phyloP scores from a whole-genome alignment of 2,329 filamentous ascomycete species.

The Ophiognomonia clavigignenti-juglandacearum region DNA sequence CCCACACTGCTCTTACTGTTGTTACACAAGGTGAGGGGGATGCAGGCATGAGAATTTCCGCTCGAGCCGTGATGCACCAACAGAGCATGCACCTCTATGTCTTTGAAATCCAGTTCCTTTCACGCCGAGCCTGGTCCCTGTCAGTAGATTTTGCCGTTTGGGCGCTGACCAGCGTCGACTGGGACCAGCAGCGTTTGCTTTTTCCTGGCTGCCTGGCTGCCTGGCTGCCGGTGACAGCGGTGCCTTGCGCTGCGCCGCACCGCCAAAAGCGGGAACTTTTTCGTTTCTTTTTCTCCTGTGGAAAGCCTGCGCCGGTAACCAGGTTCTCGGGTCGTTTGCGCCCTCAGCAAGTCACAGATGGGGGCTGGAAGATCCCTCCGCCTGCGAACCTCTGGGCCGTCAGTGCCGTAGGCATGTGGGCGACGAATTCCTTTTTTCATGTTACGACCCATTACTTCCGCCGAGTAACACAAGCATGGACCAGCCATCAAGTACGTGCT shows the following conservation, averaged over 20 bases:
- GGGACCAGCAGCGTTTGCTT: too few species aligned
- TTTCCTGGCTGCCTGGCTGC: too few species aligned
- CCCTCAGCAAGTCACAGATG: not conserved
- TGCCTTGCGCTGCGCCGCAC: not conserved
- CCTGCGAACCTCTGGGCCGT: too few species aligned
- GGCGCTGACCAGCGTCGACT: too few species aligned
- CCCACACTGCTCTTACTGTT: not conserved
- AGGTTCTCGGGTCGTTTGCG: not conserved
- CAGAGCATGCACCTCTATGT: constrained; percentile 5
- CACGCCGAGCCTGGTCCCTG: constrained; percentile 7
- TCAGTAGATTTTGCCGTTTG: too few species aligned
- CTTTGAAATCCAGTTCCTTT: constrained; percentile 4
- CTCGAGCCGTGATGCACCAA: not conserved
- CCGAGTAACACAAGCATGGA: constrained; percentile 14
- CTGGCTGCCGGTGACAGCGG: not conserved
- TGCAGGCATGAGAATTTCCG: constrained; percentile 7
- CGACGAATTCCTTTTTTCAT: not conserved
- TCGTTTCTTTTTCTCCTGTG: not conserved
- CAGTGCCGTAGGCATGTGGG: not conserved
- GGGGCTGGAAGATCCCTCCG: not conserved
- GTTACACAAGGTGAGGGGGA: constrained; percentile 16
- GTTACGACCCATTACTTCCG: constrained; percentile 9
- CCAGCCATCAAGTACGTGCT: not conserved
- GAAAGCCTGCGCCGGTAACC: not conserved
- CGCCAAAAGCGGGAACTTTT: not conserved